Evolutionary conservation across 352 stramenopile genomes (phyloP).

Genomic region (Vaucheria bursata): DNA sequence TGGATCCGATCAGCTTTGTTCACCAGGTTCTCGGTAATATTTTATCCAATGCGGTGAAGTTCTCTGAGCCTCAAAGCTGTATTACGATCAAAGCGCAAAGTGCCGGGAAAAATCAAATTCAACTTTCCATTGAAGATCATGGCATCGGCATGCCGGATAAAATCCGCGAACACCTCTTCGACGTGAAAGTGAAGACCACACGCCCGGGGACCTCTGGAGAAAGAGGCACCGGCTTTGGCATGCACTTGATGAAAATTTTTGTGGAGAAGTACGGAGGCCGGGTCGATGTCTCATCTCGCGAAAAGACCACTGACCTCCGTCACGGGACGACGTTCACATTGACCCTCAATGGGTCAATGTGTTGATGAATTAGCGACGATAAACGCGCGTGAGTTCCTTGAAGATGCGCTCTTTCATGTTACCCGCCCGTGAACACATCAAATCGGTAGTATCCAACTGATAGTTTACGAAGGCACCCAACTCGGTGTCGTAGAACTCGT

Average conservation of each 20-base stretch:
- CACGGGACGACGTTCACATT: background rate
- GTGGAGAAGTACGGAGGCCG: background rate
- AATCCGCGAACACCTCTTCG: background rate
- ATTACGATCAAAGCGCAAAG: background rate
- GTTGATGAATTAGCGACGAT: background rate
- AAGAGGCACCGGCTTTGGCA: background rate
- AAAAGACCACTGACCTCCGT: too few relatives aligned
- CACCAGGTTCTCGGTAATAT: background rate
- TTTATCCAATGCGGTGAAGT: background rate
- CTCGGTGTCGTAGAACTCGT: background rate
- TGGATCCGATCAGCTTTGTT: background rate
- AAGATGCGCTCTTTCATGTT: conserved; percentile 3
- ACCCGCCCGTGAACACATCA: background rate
- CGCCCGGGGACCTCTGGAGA: background rate
- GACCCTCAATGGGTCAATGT: background rate
- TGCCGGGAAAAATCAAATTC: background rate
- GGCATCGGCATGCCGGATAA: background rate
- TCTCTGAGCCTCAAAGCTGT: background rate
- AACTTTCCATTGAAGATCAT: background rate
- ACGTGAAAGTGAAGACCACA: background rate
- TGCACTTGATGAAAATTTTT: conserved; percentile 2
- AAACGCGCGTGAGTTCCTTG: background rate
- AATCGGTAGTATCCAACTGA: background rate
- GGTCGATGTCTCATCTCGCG: background rate
- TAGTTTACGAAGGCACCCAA: background rate